A percentile compares a stretch with the other conserved stretches of the same genome.
Evolutionary conservation across 352 stramenopile genomes (phyloP).

Genomic region (Phytophthora pistaciae): DNA sequence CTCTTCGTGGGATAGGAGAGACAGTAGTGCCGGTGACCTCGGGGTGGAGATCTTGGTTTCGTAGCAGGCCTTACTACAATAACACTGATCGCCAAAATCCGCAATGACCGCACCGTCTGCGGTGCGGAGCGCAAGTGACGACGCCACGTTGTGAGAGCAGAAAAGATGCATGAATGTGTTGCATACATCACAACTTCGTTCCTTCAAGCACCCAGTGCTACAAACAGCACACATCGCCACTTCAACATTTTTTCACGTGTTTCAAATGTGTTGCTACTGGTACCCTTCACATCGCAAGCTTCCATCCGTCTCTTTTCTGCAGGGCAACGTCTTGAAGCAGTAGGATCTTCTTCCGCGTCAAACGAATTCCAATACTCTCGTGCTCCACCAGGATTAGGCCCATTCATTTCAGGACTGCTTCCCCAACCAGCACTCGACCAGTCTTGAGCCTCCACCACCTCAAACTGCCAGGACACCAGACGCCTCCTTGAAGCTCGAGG

Average conservation of each 20-base stretch:
- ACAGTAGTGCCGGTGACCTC: too few relatives aligned
- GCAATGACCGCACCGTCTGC: not conserved
- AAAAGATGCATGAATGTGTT: not conserved
- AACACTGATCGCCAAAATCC: not conserved
- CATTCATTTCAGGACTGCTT: too few relatives aligned
- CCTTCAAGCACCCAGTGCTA: not conserved
- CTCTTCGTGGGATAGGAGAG: too few relatives aligned
- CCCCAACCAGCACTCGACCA: too few relatives aligned
- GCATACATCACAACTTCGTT: not conserved
- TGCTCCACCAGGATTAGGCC: too few relatives aligned
- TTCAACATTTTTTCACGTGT: not conserved
- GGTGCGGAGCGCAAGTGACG: not conserved
- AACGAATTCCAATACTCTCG: too few relatives aligned
- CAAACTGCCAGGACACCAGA: too few relatives aligned
- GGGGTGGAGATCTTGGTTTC: not conserved
- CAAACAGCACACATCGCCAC: not conserved
- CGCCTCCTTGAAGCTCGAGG: too few relatives aligned
- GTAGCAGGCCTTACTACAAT: not conserved
- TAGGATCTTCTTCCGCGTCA: too few relatives aligned
- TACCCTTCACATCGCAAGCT: not conserved
- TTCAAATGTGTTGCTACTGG: not conserved
- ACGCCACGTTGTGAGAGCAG: not conserved
- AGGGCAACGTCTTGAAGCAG: too few relatives aligned
- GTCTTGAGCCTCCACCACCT: too few relatives aligned
- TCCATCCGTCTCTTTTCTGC: too few relatives aligned